Conservation (phyloP, 495 filamentous ascomycete species). For the Barbatosphaeria neglecta region DNA sequence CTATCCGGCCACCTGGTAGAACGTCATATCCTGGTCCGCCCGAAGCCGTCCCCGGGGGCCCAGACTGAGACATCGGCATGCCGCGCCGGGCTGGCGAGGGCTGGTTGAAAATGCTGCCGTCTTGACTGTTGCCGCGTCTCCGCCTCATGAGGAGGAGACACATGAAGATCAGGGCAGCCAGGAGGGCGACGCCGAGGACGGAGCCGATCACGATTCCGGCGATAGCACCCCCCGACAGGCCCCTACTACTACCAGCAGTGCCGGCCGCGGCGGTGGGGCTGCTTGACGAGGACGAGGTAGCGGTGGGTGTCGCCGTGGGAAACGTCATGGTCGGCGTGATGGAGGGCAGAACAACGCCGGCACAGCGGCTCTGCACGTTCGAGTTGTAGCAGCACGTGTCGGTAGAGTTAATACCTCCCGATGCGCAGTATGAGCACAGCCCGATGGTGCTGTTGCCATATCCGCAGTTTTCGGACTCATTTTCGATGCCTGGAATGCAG, state of each 20-base stretch:
- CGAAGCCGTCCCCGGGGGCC: conserved; percentile 20
- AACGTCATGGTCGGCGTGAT: conserved; percentile 61
- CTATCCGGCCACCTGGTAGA: conserved; percentile 78
- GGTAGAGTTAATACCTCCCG: conserved; percentile 76
- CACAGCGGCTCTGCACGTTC: conserved; percentile 58
- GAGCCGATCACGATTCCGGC: conserved; percentile 84
- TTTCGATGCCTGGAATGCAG: conserved; percentile 66
- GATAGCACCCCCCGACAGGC: conserved; percentile 72
- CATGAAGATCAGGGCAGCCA: conserved; percentile 51
- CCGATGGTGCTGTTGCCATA: conserved; percentile 70
- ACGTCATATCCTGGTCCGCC: conserved; percentile 50
- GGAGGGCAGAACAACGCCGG: conserved; percentile 60
- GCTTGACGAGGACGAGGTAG: conserved; percentile 29
- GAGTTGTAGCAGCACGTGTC: conserved; percentile 90
- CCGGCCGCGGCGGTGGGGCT: conserved; percentile 27
- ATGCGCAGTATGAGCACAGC: conserved; percentile 75
- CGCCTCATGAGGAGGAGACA: conserved; percentile 48
- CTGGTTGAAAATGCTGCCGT: conserved; percentile 68
- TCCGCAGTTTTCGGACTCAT: conserved; percentile 84
- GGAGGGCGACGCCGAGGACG: conserved; percentile 55
- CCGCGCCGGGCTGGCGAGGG: conserved; percentile 64
- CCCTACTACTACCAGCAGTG: conserved; percentile 16
- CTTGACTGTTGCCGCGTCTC: conserved; percentile 41
- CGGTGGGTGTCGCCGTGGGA: conserved; percentile 36
- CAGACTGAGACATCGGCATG: conserved; percentile 18